Base-by-base conservation (phyloP, 1,284 basidiomycete species). In the Trichosporon sp. region DNA sequence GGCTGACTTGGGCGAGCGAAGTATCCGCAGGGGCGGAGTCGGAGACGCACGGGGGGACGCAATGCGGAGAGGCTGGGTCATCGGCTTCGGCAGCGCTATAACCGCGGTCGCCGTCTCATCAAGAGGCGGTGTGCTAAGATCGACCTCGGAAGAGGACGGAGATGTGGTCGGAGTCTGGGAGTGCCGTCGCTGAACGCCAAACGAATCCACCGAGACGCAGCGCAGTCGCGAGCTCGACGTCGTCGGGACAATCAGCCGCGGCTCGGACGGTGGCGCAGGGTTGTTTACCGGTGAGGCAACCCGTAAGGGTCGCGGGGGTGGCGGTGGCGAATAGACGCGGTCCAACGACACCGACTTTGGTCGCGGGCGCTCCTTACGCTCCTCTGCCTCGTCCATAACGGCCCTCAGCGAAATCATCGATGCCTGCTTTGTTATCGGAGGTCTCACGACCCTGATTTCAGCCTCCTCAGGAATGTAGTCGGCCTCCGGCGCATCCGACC, bases 311-410 rank as follows among this genome's bases (percentile, higher is more conserved):
- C 63, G 69, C 11, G 69, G 69, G n/a, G 69, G 69, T 11, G 69
- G 69, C 1, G 69, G 69, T 1, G 69, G 66, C 29, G 70, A 71
- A 60, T 68, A 71, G 23, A 71, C 56, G 56, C 56, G 56, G 56
- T 60, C 56, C 56, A 60, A 31, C 27, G 18, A 31, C 3, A 60
- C 29, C 15, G 56, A 60, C 56, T 60, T 60, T n/a, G 56, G 56
- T n/a, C 56, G 15, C 18, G 56, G 56, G 29, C 56, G 56, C 56
- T 60, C 56, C 29, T 60, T 60, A 2, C 56, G 56, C 56, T 60
- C 27, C 29, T 32, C 56, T 31, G 56, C 56, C 21, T 60, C 27
- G n/a, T 60, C 56, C 56, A 60, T 60, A 18, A 60, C 9, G n/a
- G 56, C 56, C 56, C 56, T 29, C 9, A 60, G 27, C 27, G 56